Conservation (phyloP, 192 early-diverging fungal genomes). For the Linnemannia zychae region DNA sequence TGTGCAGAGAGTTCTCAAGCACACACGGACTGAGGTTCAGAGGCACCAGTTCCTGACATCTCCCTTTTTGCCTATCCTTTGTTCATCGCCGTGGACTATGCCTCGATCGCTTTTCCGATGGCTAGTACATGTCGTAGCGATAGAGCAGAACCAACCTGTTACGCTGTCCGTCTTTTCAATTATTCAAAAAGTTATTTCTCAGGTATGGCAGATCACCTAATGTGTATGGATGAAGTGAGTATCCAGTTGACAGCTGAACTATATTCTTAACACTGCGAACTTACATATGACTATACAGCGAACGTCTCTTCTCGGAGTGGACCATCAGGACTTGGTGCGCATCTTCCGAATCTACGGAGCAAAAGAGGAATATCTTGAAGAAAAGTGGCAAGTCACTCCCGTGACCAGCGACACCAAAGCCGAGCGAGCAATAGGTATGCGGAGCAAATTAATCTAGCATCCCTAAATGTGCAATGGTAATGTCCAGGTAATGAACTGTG, state of each 20-base stretch:
- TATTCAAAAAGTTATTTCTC: constrained; percentile 23
- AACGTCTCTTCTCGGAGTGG: constrained; percentile 25
- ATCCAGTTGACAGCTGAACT: not conserved
- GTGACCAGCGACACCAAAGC: constrained; percentile 14
- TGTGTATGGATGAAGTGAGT: too few relatives aligned
- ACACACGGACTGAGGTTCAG: constrained; percentile 16
- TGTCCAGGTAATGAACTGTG: not conserved
- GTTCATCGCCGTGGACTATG: constrained; percentile 39
- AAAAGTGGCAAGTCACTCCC: constrained; percentile 31
- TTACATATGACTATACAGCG: not conserved
- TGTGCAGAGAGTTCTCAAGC: constrained; percentile 23
- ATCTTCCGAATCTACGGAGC: constrained; percentile 38
- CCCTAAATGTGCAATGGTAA: not conserved
- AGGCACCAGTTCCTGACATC: constrained; percentile 25
- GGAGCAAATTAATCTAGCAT: not conserved
- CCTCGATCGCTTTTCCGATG: constrained; percentile 42
- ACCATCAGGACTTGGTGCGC: constrained; percentile 28
- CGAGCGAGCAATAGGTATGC: constrained; percentile 28
- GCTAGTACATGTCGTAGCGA: constrained; percentile 31
- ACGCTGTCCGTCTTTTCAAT: constrained; percentile 24
- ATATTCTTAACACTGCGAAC: not conserved
- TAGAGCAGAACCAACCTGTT: constrained; percentile 25
- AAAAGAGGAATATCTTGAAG: constrained; percentile 21
- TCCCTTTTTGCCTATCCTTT: constrained; percentile 21
- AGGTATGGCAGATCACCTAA: constrained; percentile 11